phyloP scores from a whole-genome alignment of 1,284 basidiomycete genomes.

The Singerocomus inundabilis region DNA sequence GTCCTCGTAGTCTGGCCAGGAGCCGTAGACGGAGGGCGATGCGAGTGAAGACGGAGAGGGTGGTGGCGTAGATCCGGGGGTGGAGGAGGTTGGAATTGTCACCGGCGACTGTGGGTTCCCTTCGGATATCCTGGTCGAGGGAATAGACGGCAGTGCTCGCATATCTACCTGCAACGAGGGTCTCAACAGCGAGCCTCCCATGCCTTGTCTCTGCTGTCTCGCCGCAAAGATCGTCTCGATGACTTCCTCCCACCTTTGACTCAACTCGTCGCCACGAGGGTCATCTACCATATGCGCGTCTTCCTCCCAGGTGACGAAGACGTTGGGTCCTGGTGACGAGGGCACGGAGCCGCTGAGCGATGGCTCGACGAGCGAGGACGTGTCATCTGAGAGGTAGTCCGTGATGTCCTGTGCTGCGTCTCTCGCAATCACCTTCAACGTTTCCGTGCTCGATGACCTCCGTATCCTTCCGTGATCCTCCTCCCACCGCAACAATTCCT shows the following conservation, averaged over 20 bases:
- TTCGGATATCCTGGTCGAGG: conserved; percentile 25
- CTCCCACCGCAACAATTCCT: conserved; percentile 55
- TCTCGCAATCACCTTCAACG: conserved; percentile 19
- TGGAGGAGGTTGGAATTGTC: conserved; percentile 23
- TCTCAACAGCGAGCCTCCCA: not conserved
- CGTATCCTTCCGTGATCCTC: conserved; percentile 27
- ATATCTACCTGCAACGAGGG: conserved; percentile 7
- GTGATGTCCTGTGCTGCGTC: conserved; percentile 3
- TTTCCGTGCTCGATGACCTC: conserved; percentile 35
- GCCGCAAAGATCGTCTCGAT: conserved; percentile 10
- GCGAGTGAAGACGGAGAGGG: conserved; percentile 17
- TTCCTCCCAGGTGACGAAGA: conserved; percentile 19
- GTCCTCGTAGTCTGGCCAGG: conserved; percentile 13
- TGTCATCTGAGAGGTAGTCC: conserved; percentile 24
- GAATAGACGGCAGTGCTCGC: conserved; percentile 28
- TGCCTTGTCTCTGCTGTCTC: conserved; percentile 1
- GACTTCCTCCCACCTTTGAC: conserved; percentile 12
- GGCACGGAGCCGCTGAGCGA: conserved; percentile 20
- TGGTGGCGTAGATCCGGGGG: conserved; percentile 14
- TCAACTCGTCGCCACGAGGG: not conserved
- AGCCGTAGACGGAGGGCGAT: conserved; percentile 5
- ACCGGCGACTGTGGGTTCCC: conserved; percentile 25
- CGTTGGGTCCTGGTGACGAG: conserved; percentile 20
- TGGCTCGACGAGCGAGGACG: conserved; percentile 14
- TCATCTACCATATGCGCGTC: conserved; percentile 15